These are phyloP conservation scores for Casaregolazyma suthepensis DNA, from an alignment of 1,139 yeast species.

Conservation along the genomic window DNA sequence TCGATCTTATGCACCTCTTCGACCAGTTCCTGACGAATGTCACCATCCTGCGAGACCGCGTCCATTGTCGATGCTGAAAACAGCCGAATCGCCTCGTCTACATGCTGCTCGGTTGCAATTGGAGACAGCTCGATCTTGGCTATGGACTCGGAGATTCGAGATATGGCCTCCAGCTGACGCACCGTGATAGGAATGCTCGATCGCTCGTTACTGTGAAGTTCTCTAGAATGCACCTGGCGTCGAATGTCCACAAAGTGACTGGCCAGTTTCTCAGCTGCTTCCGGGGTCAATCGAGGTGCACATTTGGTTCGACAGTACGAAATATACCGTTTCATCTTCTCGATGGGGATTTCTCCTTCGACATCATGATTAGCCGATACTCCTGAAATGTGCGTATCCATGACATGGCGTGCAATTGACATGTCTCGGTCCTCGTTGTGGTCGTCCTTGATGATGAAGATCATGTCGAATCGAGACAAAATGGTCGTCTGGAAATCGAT, in stretches of 20 bases:
- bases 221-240: constrained; percentile 74
- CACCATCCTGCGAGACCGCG: constrained; percentile 84
- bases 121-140: constrained; percentile 84
- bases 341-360: constrained; percentile 86
- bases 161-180: constrained; percentile 95
- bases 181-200: constrained; percentile 96
- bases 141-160: constrained; percentile 90
- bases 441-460: constrained; percentile 92
- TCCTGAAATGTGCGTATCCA: constrained; percentile 87
- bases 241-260: constrained; percentile 92
- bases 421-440: constrained; percentile 83
- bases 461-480: constrained; percentile 97
- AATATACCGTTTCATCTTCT: constrained; percentile 84
- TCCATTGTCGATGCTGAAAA: constrained; percentile 98
- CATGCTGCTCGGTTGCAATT: constrained; percentile 82
- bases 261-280: constrained; percentile 87
- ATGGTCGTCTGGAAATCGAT: constrained; percentile 97
- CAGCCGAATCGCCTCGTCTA: constrained; percentile 89
- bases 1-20: constrained; percentile 76
- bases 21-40: constrained; percentile 45
- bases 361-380: constrained; percentile 46
- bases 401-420: constrained; percentile 89
- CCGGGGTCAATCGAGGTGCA: constrained; percentile 87
- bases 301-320: constrained; percentile 84
- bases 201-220: constrained; percentile 75